phyloP scores from a whole-genome alignment of 257 asterid genomes.

The Fraxinus pennsylvanica region DNA sequence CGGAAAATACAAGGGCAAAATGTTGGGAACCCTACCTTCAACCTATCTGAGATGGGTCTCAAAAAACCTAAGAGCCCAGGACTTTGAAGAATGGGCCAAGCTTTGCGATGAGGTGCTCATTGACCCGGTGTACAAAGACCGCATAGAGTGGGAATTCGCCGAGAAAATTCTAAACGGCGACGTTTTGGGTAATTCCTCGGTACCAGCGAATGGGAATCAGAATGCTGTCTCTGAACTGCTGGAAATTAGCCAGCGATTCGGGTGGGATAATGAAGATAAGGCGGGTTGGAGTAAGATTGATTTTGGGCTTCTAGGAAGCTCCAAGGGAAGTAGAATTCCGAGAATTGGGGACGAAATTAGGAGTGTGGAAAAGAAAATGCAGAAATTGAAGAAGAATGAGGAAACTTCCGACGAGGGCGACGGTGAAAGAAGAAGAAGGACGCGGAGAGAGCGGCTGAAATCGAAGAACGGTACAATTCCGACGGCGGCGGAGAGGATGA shows the following conservation, averaged over 20 bases:
- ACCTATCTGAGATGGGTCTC: slow-evolving; percentile 76
- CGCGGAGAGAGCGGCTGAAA: slow-evolving; percentile 45
- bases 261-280: slow-evolving; percentile 80
- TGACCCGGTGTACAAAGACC: slow-evolving; percentile 72
- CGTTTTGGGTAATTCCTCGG: slow-evolving; percentile 21
- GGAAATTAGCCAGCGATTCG: slow-evolving; percentile 68
- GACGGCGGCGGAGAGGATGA: slow-evolving; percentile 8
- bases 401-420: background rate
- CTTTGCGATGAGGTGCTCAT: slow-evolving; percentile 70
- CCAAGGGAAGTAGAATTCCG: slow-evolving; percentile 76
- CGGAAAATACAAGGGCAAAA: slow-evolving; percentile 70
- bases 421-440: slow-evolving; percentile 35
- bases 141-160: slow-evolving; percentile 88
- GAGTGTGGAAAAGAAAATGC: background rate
- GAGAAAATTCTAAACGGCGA: slow-evolving; percentile 64
- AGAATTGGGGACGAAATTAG: slow-evolving; percentile 26
- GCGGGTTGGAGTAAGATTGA: slow-evolving; percentile 68
- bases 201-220: slow-evolving; percentile 1
- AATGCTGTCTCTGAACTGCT: slow-evolving; percentile 54
- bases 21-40: slow-evolving; percentile 85
- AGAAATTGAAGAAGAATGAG: background rate
- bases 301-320: slow-evolving; percentile 69
- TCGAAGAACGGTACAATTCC: background rate
- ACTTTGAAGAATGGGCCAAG: slow-evolving; percentile 74
- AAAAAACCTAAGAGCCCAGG: slow-evolving; percentile 67